A percentile compares a stretch with the other conserved stretches of the same genome.
Evolutionary conservation across 768 basidiomycete genomes (phyloP).

Genomic region (Leccinum rimulosum): DNA sequence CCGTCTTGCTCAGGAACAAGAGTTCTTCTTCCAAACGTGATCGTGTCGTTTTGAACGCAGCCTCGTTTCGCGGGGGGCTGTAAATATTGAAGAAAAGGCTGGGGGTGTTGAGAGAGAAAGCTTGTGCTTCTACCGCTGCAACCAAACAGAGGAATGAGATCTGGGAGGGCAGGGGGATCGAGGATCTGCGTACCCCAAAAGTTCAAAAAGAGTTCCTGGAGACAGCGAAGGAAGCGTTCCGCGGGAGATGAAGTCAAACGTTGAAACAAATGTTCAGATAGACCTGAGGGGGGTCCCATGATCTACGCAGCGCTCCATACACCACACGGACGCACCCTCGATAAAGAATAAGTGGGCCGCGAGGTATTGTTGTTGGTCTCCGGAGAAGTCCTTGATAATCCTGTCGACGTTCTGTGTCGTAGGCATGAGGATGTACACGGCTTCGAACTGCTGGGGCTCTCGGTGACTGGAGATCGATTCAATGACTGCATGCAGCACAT

Average conservation of each 20-base stretch:
- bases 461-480: slow-evolving; percentile 85
- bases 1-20: slow-evolving; percentile 67
- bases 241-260: slow-evolving; percentile 73
- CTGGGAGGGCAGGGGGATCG: neutral
- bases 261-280: slow-evolving; percentile 76
- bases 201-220: slow-evolving; percentile 90
- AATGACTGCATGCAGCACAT: slow-evolving; percentile 58
- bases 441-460: slow-evolving; percentile 85
- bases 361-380: slow-evolving; percentile 67
- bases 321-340: slow-evolving; percentile 57
- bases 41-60: slow-evolving; percentile 63
- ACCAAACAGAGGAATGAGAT: slow-evolving; percentile 6
- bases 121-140: slow-evolving; percentile 80
- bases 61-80: slow-evolving; percentile 75
- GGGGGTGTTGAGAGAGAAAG: slow-evolving; percentile 78
- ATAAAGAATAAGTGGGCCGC: slow-evolving; percentile 91
- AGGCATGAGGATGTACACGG: slow-evolving; percentile 91
- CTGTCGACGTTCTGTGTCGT: slow-evolving; percentile 92
- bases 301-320: neutral
- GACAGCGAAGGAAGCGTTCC: slow-evolving; percentile 67
- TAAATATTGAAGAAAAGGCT: slow-evolving; percentile 85
- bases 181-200: slow-evolving; percentile 74
- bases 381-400: slow-evolving; percentile 79
- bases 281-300: slow-evolving; percentile 44
- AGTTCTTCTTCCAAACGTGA: slow-evolving; percentile 87